Percentiles rank a stretch among this genome's conserved stretches.
Conservation (phyloP, 192 early-diverging fungal genomes). For the Backusella liffmaniae region DNA sequence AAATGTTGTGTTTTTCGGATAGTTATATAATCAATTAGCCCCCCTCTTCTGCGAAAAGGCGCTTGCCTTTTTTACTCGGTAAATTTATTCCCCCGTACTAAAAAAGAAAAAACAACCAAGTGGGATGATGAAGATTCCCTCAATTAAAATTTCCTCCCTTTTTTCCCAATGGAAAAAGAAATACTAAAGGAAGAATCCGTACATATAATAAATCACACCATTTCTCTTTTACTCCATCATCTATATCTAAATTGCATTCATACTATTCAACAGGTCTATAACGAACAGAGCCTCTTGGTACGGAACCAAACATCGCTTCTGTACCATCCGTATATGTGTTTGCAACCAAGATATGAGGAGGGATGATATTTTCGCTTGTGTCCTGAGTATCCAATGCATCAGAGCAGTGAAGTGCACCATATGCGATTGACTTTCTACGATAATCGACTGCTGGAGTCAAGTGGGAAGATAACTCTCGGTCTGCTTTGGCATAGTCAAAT, state of each 20-base stretch:
- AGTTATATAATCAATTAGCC: too few relatives aligned
- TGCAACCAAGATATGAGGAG: slow-evolving; percentile 8
- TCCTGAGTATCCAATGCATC: neutral
- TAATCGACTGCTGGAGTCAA: neutral
- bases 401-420: neutral
- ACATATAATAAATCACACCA: neutral
- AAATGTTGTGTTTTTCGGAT: too few relatives aligned
- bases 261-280: slow-evolving; percentile 4
- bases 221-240: neutral
- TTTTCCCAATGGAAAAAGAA: neutral
- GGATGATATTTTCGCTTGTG: neutral
- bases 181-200: neutral
- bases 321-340: slow-evolving; percentile 14
- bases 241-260: neutral
- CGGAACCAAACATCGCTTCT: slow-evolving; percentile 12
- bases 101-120: too few relatives aligned
- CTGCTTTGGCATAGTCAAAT: slow-evolving; percentile 7
- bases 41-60: too few relatives aligned
- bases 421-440: neutral
- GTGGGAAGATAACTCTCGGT: neutral
- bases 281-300: slow-evolving; percentile 8
- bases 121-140: too few relatives aligned
- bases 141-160: too few relatives aligned
- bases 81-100: too few relatives aligned
- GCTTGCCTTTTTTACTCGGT: too few relatives aligned